phyloP scores from a whole-genome alignment of 2,329 filamentous ascomycete genomes.

The Clarireedia paspali region DNA sequence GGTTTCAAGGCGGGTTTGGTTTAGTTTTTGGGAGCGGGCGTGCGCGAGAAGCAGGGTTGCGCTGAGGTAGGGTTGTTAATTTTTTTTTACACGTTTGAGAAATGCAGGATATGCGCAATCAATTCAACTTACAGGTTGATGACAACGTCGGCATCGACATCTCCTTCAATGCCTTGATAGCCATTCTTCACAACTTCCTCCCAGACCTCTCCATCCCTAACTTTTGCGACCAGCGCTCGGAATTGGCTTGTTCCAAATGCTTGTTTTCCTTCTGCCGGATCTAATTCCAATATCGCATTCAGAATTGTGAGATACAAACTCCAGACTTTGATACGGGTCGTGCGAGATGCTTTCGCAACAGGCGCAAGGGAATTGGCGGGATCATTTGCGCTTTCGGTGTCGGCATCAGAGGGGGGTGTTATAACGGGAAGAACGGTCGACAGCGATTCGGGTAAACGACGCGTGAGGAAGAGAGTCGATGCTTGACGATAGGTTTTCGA shows the following conservation, averaged over 20 bases:
- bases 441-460: conserved; percentile 82
- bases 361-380: conserved; percentile 41
- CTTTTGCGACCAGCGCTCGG: conserved; percentile 73
- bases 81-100: conserved; percentile 1
- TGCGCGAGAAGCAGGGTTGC: conserved; percentile 88
- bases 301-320: conserved; percentile 91
- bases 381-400: conserved; percentile 28
- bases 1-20: conserved; percentile 80
- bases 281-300: conserved; percentile 84
- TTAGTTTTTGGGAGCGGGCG: conserved; percentile 72
- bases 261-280: conserved; percentile 81
- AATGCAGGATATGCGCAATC: conserved; percentile 5
- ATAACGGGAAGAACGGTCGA: conserved; percentile 80
- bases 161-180: conserved; percentile 80
- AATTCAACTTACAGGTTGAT: conserved; percentile 61
- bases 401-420: conserved; percentile 37
- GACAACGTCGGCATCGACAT: conserved; percentile 91
- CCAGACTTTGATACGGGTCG: conserved; percentile 91
- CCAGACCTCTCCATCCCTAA: conserved; percentile 88
- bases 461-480: conserved; percentile 88
- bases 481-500: conserved; percentile 93
- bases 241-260: conserved; percentile 81
- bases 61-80: conserved; percentile 38
- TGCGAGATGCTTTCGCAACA: conserved; percentile 70
- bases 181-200: conserved; percentile 83